These are phyloP conservation scores for Austroboletus novae-zelandiae DNA, from an alignment of 1,284 basidiomycete species.

Conservation along the genomic window DNA sequence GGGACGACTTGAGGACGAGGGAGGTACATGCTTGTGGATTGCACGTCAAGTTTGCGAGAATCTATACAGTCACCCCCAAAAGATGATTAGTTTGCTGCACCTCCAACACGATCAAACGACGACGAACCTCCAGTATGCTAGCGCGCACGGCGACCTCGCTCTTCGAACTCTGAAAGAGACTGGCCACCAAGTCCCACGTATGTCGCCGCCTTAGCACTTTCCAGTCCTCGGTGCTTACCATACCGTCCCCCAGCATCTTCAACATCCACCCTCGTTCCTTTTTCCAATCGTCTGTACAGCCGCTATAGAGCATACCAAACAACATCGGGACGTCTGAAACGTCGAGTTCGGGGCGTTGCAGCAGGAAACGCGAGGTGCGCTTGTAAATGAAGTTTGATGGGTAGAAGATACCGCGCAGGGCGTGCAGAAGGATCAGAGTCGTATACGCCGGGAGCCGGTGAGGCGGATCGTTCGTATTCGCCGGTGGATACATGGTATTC, in stretches of 20 bases:
- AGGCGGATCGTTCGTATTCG: slow-evolving; percentile 38
- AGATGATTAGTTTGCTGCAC: neutral
- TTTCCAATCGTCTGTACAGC: slow-evolving; percentile 70
- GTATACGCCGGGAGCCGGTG: slow-evolving; percentile 71
- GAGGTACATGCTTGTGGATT: slow-evolving; percentile 65
- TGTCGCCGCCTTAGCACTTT: slow-evolving; percentile 75
- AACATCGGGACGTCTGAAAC: slow-evolving; percentile 58
- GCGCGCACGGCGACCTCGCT: slow-evolving; percentile 53
- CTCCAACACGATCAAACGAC: neutral
- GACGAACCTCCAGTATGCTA: slow-evolving; percentile 63
- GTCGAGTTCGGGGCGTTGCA: slow-evolving; percentile 59
- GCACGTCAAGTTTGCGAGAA: slow-evolving; percentile 69
- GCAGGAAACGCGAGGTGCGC: slow-evolving; percentile 51
- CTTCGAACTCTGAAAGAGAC: slow-evolving; percentile 68
- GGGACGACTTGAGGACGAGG: slow-evolving; percentile 63
- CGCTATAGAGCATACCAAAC: slow-evolving; percentile 79
- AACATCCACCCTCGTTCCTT: slow-evolving; percentile 89
- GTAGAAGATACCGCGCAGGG: slow-evolving; percentile 50
- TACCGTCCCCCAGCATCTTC: slow-evolving; percentile 67
- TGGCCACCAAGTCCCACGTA: slow-evolving; percentile 85
- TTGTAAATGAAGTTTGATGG: slow-evolving; percentile 59
- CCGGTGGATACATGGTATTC: slow-evolving; percentile 50
- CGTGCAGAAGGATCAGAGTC: slow-evolving; percentile 68
- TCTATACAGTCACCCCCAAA: slow-evolving; percentile 36
- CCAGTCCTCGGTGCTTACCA: slow-evolving; percentile 78